Conservation (phyloP, 1,139 yeast genomes). For the Hansenula lynferdii region DNA sequence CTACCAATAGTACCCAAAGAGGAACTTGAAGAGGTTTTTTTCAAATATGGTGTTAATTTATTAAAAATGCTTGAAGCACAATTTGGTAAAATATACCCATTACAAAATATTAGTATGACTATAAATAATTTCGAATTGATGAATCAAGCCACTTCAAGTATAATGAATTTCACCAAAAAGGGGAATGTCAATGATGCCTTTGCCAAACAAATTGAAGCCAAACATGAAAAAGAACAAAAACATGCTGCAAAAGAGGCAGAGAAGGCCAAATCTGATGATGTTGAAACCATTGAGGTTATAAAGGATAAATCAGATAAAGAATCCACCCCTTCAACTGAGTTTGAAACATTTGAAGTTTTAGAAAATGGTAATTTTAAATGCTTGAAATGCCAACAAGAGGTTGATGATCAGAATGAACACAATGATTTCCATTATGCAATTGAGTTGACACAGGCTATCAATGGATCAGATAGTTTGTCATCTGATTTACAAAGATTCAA, state of each 20-base stretch:
- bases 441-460: conserved; percentile 23
- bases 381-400: conserved; percentile 13
- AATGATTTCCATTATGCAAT: conserved; percentile 30
- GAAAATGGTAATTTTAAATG: conserved; percentile 8
- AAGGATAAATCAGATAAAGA: background rate
- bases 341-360: background rate
- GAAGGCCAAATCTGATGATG: too few species aligned
- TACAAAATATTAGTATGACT: conserved; percentile 44
- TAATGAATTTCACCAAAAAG: conserved; percentile 16
- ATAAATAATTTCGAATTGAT: conserved; percentile 49
- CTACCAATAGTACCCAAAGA: conserved; percentile 30
- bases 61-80: conserved; percentile 35
- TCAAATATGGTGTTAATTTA: conserved; percentile 34
- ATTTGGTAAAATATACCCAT: conserved; percentile 37
- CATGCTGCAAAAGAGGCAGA: background rate
- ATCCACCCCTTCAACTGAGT: background rate
- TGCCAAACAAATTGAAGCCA: background rate
- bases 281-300: too few species aligned
- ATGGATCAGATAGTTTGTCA: conserved; percentile 15
- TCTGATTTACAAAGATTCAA: conserved; percentile 6
- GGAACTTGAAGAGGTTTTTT: conserved; percentile 33
- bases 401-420: conserved; percentile 25
- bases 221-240: background rate
- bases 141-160: conserved; percentile 23
- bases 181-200: conserved; percentile 9